Evolutionary conservation across 768 basidiomycete species (phyloP).

Genomic region (Trametes cingulata): DNA sequence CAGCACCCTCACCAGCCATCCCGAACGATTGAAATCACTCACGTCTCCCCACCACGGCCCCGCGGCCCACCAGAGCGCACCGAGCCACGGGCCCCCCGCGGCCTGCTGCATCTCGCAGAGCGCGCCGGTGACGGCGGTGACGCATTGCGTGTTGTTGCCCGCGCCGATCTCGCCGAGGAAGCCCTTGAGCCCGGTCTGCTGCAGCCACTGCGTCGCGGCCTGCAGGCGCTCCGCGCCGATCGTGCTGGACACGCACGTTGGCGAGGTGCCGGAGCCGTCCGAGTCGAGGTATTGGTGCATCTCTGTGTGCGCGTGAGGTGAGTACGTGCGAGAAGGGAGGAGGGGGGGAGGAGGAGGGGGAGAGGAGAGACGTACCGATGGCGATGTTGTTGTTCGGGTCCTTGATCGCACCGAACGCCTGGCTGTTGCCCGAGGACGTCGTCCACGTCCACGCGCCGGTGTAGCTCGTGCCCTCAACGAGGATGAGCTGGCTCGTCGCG

Average conservation of each 20-base stretch:
- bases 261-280: slow-evolving; percentile 58
- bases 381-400: slow-evolving; percentile 66
- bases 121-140: slow-evolving; percentile 53
- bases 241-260: slow-evolving; percentile 56
- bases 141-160: slow-evolving; percentile 43
- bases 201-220: slow-evolving; percentile 58
- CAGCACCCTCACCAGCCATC: not conserved
- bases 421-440: slow-evolving; percentile 57
- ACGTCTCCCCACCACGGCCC: slow-evolving; percentile 63
- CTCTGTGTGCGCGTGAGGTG: slow-evolving; percentile 37
- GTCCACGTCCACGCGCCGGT: slow-evolving; percentile 66
- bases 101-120: slow-evolving; percentile 60
- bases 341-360: not conserved
- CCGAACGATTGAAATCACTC: slow-evolving; percentile 28
- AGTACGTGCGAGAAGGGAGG: not conserved
- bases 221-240: slow-evolving; percentile 60
- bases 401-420: slow-evolving; percentile 49
- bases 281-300: slow-evolving; percentile 75
- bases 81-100: slow-evolving; percentile 52
- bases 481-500: slow-evolving; percentile 48
- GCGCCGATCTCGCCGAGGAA: slow-evolving; percentile 66
- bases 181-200: slow-evolving; percentile 59
- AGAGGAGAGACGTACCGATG: slow-evolving; percentile 41
- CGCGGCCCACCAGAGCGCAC: slow-evolving; percentile 59
- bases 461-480: slow-evolving; percentile 45